Base-by-base conservation (phyloP, 2,329 filamentous ascomycete species). In the Talaromyces piceae region DNA sequence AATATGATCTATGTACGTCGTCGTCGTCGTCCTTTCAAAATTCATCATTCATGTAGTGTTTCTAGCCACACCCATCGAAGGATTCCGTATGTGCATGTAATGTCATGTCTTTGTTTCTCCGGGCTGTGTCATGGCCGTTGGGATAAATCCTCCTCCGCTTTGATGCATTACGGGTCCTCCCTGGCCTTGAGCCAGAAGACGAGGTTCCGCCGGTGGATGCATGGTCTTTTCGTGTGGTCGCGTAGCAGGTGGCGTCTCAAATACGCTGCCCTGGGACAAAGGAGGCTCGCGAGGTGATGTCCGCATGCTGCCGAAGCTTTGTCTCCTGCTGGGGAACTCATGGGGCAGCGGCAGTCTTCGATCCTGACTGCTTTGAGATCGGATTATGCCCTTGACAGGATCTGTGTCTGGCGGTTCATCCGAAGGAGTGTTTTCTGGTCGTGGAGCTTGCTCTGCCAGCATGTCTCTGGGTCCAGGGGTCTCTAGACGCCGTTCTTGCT, bases 401-500 rank as follows among this genome's bases (percentile, higher is more conserved):
- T 55, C 49, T 16, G 39, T 53, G 27, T 53, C 51, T 43, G 39
- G 51, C 27, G 28, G n/a, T n/a, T n/a, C 48, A 39, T 41, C 39
- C 12, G 45, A 30, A 25, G 22, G 16, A 18, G 23, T n/a, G n/a
- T 5, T 16, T n/a, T 13, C 25, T 25, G 26, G 12, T 39, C 41
- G 47, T 25, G n/a, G 50, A 16, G 25, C 43, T 23, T 47, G 39
- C 20, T 30, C 39, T 8, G 31, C 30, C 23, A 41, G 25, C 13
- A 28, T 16, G 5, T 48, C 45, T 27, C 41, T 53, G 3, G 39
- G 28, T 13, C 25, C 16, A 20, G 43, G 27, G n/a, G 33, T 39
- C 12, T 51, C 53, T 30, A 45, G 30, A 22, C 23, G 5, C 28
- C 60, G 30, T 23, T 59, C 61, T 26, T 56, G 52, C 33, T 52